These are phyloP conservation scores for Solanum gandarillasii DNA, from an alignment of 257 asterid species.

Conservation along the genomic window DNA sequence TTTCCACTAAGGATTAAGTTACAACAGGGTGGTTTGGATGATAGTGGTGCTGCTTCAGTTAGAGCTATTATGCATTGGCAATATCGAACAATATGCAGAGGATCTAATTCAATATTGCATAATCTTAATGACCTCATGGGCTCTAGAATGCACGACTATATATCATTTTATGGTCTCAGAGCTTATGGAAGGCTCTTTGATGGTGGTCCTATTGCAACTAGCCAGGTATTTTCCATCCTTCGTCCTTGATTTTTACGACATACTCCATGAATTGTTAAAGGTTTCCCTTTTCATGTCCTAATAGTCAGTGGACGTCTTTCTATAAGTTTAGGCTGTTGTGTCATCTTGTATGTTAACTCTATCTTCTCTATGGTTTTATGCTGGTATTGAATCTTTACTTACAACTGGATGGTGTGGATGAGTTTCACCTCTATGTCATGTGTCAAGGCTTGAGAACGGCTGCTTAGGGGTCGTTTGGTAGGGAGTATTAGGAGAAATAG, in stretches of 20 bases:
- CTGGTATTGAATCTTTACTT: not conserved
- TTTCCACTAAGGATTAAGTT: constrained; percentile 7
- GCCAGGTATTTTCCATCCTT: constrained; percentile 52
- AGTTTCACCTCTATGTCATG: not conserved
- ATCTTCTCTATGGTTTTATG: not conserved
- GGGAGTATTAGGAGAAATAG: not conserved
- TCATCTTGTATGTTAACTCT: not conserved
- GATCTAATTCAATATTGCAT: constrained; percentile 69
- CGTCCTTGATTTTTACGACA: not conserved
- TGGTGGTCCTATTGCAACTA: constrained; percentile 76
- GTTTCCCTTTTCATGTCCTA: not conserved
- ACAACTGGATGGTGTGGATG: not conserved
- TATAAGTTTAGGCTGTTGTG: not conserved
- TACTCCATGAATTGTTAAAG: not conserved
- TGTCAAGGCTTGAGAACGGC: not conserved
- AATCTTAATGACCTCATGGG: constrained; percentile 61
- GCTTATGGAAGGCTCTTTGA: constrained; percentile 70
- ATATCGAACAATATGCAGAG: constrained; percentile 79
- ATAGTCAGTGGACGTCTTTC: not conserved
- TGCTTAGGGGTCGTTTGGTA: not conserved
- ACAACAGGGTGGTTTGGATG: constrained; percentile 91
- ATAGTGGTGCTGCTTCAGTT: constrained; percentile 97
- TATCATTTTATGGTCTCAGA: constrained; percentile 86
- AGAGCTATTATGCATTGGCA: constrained; percentile 99
- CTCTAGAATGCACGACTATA: constrained; percentile 65